Base-by-base conservation (phyloP, 805 yeast genomes). In the Kazachstania taianensis region DNA sequence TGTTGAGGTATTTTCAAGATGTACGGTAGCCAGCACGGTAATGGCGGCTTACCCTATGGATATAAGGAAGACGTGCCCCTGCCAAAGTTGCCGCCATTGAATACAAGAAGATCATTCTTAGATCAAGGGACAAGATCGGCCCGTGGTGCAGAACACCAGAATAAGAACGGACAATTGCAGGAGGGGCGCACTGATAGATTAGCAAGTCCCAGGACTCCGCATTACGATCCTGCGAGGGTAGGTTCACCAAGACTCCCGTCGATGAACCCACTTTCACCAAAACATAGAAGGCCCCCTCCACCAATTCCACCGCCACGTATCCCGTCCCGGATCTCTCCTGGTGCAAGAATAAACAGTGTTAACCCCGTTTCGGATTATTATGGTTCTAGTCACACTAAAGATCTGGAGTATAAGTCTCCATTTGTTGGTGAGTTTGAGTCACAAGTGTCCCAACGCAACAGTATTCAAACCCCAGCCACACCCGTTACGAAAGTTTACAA, bases 21-120 rank as follows among this genome's bases (percentile, higher is more conserved):
- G 25, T 22, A 22, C 25, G 25, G 25, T n/a, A 22, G 25, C 8
- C 12, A n/a, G 25, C 25, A 22, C 12, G 12, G 25, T 22, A 22
- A n/a, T 9, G 25, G 12, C 8, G 3, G 12, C 12, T 9, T n/a
- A 9, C 8, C 12, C 8, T n/a, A 9, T 9, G 12, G 12, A 9
- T 3, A 17, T 14, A 12, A 28, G 13, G 32, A 35, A 6, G 13
- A 39, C 17, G 27, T 40, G 18, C 14, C 28, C 14, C 30, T 55
- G 23, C 61, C 61, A 1, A 42, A 44, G 29, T 40, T 55, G 27
- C 59, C 61, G 14, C 61, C 61, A 5, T 40, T 55, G 28, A 39
- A 44, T 19, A 54, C 58, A 7, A 36, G 48, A 25, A 40, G 38
- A 13, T 41, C 50, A 7, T 45, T 48, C 30, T 30, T 34, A 5